These are phyloP conservation scores for Verbascum thapsus DNA, from an alignment of 257 asterid species.

Conservation along the genomic window DNA sequence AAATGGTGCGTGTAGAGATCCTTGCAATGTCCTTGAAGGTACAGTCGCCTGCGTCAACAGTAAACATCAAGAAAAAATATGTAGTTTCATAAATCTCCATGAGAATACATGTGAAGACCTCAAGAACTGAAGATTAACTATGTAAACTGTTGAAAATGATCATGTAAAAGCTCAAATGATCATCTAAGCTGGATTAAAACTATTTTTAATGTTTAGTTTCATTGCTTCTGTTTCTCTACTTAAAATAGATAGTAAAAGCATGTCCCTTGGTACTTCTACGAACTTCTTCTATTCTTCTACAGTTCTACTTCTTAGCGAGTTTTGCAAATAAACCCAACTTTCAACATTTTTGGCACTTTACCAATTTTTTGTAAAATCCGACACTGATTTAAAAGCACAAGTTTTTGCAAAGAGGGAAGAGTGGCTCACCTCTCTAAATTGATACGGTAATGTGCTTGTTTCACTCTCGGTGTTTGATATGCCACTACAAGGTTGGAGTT, in stretches of 20 bases:
- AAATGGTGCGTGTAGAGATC: slow-evolving; percentile 57
- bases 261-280: too few relatives aligned
- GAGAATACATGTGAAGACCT: not conserved
- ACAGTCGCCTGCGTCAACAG: slow-evolving; percentile 50
- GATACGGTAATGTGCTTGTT: slow-evolving; percentile 45
- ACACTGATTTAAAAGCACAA: too few relatives aligned
- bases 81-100: not conserved
- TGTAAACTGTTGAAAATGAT: not conserved
- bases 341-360: too few relatives aligned
- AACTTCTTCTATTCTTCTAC: too few relatives aligned
- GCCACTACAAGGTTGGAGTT: slow-evolving; percentile 58
- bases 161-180: not conserved
- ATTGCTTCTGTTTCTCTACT: too few relatives aligned
- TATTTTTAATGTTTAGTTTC: too few relatives aligned
- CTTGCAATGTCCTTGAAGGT: slow-evolving; percentile 67
- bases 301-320: too few relatives aligned
- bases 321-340: too few relatives aligned
- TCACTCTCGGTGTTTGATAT: slow-evolving; percentile 50
- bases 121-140: too few relatives aligned
- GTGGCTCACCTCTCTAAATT: slow-evolving; percentile 66
- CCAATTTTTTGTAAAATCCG: slow-evolving; percentile 14
- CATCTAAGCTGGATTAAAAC: too few relatives aligned
- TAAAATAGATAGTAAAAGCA: too few relatives aligned
- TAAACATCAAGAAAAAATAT: not conserved
- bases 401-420: slow-evolving; percentile 34